Conservation (phyloP, 2,329 filamentous ascomycete species). For the Dryadomyces quercivorus region DNA sequence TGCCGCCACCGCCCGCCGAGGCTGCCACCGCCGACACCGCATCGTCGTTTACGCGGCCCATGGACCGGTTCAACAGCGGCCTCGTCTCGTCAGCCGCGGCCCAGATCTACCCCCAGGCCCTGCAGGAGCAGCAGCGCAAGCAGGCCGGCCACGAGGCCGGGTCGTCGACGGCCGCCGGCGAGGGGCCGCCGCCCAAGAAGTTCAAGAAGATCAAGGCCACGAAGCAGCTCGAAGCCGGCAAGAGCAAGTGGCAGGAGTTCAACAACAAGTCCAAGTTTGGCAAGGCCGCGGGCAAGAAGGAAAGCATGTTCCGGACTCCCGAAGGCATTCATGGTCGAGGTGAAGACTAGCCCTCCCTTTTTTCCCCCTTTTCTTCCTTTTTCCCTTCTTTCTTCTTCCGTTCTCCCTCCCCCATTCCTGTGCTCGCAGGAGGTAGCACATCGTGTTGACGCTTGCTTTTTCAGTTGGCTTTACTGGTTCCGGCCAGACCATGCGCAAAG, state of each 20-base stretch:
- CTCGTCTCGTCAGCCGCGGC: slow-evolving; percentile 44
- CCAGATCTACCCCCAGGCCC: slow-evolving; percentile 43
- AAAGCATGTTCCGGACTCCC: slow-evolving; percentile 93
- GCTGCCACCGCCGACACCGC: slow-evolving; percentile 10
- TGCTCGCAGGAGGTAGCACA: not conserved
- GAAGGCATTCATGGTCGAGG: slow-evolving; percentile 79
- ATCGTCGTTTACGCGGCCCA: slow-evolving; percentile 10
- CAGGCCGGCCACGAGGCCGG: not conserved
- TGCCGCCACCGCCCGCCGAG: slow-evolving; percentile 14
- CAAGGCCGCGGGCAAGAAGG: slow-evolving; percentile 59
- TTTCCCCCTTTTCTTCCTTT: not conserved
- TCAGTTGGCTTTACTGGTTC: slow-evolving; percentile 93
- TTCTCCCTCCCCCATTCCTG: too few species aligned
- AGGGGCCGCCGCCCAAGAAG: slow-evolving; percentile 64
- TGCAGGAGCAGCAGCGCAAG: slow-evolving; percentile 38
- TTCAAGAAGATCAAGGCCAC: slow-evolving; percentile 86
- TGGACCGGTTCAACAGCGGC: slow-evolving; percentile 23
- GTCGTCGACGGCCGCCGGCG: slow-evolving; percentile 46
- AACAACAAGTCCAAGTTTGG: slow-evolving; percentile 62
- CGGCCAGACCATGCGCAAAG: slow-evolving; percentile 91
- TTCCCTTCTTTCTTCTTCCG: too few species aligned
- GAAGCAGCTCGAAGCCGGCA: slow-evolving; percentile 80
- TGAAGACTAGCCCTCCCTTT: slow-evolving; percentile 23
- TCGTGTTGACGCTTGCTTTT: not conserved
- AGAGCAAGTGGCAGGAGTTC: slow-evolving; percentile 93